Conservation (phyloP, 768 basidiomycete species). For the Dioszegia aurantiaca region DNA sequence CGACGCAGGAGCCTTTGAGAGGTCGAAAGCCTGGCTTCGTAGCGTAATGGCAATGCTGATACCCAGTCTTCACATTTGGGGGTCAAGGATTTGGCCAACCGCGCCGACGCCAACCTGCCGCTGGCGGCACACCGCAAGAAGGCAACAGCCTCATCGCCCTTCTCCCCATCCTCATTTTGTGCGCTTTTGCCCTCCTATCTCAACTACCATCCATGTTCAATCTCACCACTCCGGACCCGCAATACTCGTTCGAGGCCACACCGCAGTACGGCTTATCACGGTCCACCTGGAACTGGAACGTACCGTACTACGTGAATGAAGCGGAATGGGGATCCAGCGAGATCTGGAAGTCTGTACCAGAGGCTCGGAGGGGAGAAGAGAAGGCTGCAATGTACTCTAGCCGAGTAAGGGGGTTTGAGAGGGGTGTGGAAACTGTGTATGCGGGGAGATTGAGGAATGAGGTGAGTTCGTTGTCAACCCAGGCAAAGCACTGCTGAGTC, state of each 20-base stretch:
- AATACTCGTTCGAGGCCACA: conserved; percentile 66
- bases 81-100: conserved; percentile 58
- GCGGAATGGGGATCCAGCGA: conserved; percentile 75
- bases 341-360: conserved; percentile 58
- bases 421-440: conserved; percentile 69
- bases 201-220: conserved; percentile 73
- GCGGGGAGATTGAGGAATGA: conserved; percentile 65
- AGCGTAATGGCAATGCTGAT: background rate
- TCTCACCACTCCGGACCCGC: conserved; percentile 68
- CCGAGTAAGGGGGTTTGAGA: conserved; percentile 67
- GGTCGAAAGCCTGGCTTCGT: too few species aligned
- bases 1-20: too few species aligned
- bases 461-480: conserved; percentile 28
- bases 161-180: conserved; percentile 76
- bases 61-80: conserved; percentile 72
- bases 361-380: conserved; percentile 27
- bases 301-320: conserved; percentile 80
- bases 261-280: conserved; percentile 63
- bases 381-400: conserved; percentile 45
- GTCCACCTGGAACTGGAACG: conserved; percentile 65
- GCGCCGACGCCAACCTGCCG: conserved; percentile 49
- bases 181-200: conserved; percentile 77
- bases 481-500: background rate
- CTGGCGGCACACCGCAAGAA: conserved; percentile 34
- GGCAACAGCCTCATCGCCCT: conserved; percentile 62